These are phyloP conservation scores for Marasmius oreades DNA, from an alignment of 1,284 basidiomycete genomes.

Conservation along the genomic window DNA sequence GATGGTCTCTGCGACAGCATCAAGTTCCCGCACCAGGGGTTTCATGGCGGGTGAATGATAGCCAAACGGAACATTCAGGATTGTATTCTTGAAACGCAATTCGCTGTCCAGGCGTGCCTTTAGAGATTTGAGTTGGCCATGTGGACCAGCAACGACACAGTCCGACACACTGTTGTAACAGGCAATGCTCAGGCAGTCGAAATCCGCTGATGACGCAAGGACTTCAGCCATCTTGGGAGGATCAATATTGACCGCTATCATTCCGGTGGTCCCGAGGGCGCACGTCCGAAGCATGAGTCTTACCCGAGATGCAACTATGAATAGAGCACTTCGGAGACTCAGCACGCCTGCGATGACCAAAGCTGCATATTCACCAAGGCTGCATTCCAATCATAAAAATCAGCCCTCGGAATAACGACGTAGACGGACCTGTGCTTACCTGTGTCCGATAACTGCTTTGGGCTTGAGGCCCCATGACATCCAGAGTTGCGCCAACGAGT, in stretches of 20 bases:
- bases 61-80: slow-evolving; percentile 55
- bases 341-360: slow-evolving; percentile 57
- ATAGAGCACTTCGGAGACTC: slow-evolving; percentile 49
- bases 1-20: slow-evolving; percentile 32
- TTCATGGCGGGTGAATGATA: slow-evolving; percentile 64
- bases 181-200: slow-evolving; percentile 43
- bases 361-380: slow-evolving; percentile 70
- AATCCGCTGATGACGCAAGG: slow-evolving; percentile 30
- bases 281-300: slow-evolving; percentile 52
- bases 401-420: slow-evolving; percentile 1
- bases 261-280: slow-evolving; percentile 41
- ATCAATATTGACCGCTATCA: slow-evolving; percentile 52
- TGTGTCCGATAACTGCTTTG: slow-evolving; percentile 59
- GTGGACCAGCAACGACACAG: slow-evolving; percentile 55
- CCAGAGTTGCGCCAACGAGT: slow-evolving; percentile 58
- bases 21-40: slow-evolving; percentile 48
- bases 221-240: slow-evolving; percentile 30
- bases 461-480: slow-evolving; percentile 62
- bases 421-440: slow-evolving; percentile 36
- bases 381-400: slow-evolving; percentile 24
- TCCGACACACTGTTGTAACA: slow-evolving; percentile 60
- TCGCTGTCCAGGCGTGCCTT: slow-evolving; percentile 35
- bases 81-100: slow-evolving; percentile 34
- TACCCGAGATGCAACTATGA: slow-evolving; percentile 55
- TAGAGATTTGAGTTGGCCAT: slow-evolving; percentile 39